Evolutionary conservation across 2,329 filamentous ascomycete species (phyloP), one percentile per base, ranked within the genome.

Genomic region (Metarhizium sp.): DNA sequence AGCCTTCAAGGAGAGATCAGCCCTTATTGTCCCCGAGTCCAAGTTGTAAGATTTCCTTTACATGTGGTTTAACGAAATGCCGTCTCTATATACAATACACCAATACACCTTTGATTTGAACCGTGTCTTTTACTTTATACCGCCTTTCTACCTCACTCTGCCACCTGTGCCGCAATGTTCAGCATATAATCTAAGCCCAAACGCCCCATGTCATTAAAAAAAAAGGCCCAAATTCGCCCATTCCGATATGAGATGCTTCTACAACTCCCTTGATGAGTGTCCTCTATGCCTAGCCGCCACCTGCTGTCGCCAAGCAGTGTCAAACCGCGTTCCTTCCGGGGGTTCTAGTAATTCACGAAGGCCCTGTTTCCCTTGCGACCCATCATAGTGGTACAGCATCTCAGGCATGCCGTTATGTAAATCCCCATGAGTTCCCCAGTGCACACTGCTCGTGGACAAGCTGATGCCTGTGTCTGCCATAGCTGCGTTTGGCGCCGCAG

Each of bases 1-100:
- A 56, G 77, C 86, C 4, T 73, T 92, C 59, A 78, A 73, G 64
- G 80, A 83, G 64, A 81, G 80, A 58, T 74, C 79, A 53, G 68
- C 76, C 30, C 72, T 89, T 51, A 73, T 84, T 58, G 73, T 74
- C 52, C 73, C 79, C 5, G 69, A 77, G 57, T 77, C 82, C 60
- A 88, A 87, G 73, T 69, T 86, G 65, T 86, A 75, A 13, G n/a
- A n/a, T 32, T 4, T 25, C 18, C 18, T 2, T 13, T 25, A 25
- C 10, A 30, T 14, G 20, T 0, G 6, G 20, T 13, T 5, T 29
- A 14, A 13, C 45, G 45, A 6, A 16, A 13, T 48, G 45, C 11
- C 45, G 25, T 48, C 14, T 48, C 11, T 48, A 29, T 48, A 48
- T 48, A 11, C 45, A 14, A 30, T 16, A 20, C 42, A 43, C n/a